phyloP scores from a whole-genome alignment of 768 basidiomycete genomes.

The Inosperma sp. region DNA sequence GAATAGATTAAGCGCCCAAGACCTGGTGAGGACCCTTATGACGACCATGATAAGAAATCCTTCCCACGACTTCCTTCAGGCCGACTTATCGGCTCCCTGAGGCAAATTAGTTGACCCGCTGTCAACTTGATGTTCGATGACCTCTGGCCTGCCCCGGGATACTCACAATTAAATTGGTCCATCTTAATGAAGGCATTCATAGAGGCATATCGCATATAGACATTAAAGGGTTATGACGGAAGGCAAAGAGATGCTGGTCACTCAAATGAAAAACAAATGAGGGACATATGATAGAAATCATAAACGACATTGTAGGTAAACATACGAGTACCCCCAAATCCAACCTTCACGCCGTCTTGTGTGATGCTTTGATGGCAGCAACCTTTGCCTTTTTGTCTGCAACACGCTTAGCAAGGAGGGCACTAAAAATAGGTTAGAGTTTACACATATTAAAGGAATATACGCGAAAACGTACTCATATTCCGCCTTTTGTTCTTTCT shows the following conservation, averaged over 20 bases:
- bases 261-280: background rate
- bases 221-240: background rate
- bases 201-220: background rate
- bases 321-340: background rate
- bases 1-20: too few species aligned
- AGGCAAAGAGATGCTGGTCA: too few species aligned
- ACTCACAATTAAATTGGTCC: too few species aligned
- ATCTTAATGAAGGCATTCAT: background rate
- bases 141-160: too few species aligned
- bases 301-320: background rate
- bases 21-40: too few species aligned
- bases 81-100: too few species aligned
- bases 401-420: constrained; percentile 80
- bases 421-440: constrained; percentile 30
- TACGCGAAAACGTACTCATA: constrained; percentile 65
- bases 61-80: too few species aligned
- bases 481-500: constrained; percentile 94
- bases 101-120: too few species aligned
- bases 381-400: constrained; percentile 92
- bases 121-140: too few species aligned
- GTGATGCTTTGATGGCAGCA: constrained; percentile 82
- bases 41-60: too few species aligned
- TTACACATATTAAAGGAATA: background rate
- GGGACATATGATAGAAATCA: background rate
- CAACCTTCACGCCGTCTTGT: constrained; percentile 23